Percentiles rank a stretch among this genome's conserved stretches.
These are phyloP conservation scores for Ephemerocybe angulata DNA, from an alignment of 768 basidiomycete genomes.

Conservation along the genomic window DNA sequence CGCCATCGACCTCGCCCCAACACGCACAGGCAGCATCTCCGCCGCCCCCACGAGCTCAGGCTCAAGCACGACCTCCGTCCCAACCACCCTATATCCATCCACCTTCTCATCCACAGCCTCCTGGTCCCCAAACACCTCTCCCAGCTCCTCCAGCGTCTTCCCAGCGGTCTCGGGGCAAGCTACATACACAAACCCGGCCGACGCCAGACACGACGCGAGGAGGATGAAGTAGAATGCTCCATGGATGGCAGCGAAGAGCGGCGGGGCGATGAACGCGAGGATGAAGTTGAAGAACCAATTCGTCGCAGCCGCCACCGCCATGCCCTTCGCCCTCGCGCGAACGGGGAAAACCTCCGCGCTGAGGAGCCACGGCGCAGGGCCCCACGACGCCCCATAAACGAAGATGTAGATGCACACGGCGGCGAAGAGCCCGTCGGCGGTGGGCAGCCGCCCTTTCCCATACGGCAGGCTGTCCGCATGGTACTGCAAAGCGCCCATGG, in stretches of 20 bases:
- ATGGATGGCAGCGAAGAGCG: conserved; percentile 39
- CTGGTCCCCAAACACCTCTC: conserved; percentile 44
- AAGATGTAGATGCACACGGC: conserved; percentile 55
- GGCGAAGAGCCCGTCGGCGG: conserved; percentile 29
- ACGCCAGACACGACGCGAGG: conserved; percentile 41
- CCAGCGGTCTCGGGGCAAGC: conserved; percentile 48
- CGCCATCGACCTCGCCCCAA: not conserved
- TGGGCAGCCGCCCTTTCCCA: conserved; percentile 23
- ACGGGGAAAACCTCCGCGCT: conserved; percentile 48
- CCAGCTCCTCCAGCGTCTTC: conserved; percentile 47
- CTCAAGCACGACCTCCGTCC: not conserved
- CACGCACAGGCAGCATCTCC: not conserved
- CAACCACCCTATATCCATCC: not conserved
- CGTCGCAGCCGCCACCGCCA: conserved; percentile 58
- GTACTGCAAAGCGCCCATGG: conserved; percentile 52
- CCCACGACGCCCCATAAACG: conserved; percentile 56
- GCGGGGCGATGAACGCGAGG: conserved; percentile 49
- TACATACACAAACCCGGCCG: conserved; percentile 41
- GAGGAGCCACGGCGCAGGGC: conserved; percentile 51
- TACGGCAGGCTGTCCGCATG: conserved; percentile 36
- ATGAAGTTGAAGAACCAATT: conserved; percentile 74
- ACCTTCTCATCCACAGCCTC: conserved; percentile 5
- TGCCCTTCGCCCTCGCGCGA: conserved; percentile 64
- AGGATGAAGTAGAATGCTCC: conserved; percentile 53
- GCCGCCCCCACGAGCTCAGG: not conserved